Evolutionary conservation across 352 stramenopile genomes (phyloP).

Genomic region (Phytophthora idaei): DNA sequence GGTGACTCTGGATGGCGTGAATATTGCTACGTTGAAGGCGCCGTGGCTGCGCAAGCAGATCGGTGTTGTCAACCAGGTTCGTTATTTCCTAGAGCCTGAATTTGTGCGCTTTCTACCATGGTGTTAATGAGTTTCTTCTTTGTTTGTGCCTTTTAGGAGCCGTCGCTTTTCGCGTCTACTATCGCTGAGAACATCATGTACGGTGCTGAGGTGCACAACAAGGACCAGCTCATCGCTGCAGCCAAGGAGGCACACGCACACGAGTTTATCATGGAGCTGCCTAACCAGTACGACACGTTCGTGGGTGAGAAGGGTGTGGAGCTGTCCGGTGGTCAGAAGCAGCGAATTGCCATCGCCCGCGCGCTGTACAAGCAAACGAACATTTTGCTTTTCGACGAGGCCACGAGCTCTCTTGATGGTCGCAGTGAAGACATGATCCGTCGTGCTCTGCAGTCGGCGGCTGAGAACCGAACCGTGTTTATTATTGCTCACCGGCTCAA

Average conservation of each 20-base stretch:
- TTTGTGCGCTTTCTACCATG: neutral
- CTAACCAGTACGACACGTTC: slow-evolving; percentile 95
- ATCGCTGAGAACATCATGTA: slow-evolving; percentile 91
- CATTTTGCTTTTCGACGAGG: slow-evolving; percentile 86
- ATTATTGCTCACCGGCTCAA: slow-evolving; percentile 87
- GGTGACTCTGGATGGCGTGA: slow-evolving; percentile 74
- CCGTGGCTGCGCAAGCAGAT: slow-evolving; percentile 86
- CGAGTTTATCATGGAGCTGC: slow-evolving; percentile 85
- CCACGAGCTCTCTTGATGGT: slow-evolving; percentile 83
- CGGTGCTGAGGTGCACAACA: slow-evolving; percentile 55
- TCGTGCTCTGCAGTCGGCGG: slow-evolving; percentile 61
- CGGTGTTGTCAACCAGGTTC: slow-evolving; percentile 81
- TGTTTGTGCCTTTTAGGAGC: slow-evolving; percentile 42
- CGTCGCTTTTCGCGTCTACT: slow-evolving; percentile 80
- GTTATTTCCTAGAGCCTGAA: slow-evolving; percentile 6
- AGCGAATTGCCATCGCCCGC: slow-evolving; percentile 90
- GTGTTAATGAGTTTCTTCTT: slow-evolving; percentile 21
- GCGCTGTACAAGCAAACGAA: slow-evolving; percentile 84
- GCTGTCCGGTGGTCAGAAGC: slow-evolving; percentile 97
- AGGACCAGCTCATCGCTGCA: slow-evolving; percentile 59
- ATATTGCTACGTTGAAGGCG: slow-evolving; percentile 68
- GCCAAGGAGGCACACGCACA: slow-evolving; percentile 79
- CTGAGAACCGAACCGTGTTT: slow-evolving; percentile 78
- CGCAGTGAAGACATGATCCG: slow-evolving; percentile 84
- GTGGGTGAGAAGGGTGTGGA: slow-evolving; percentile 97